These are phyloP conservation scores for Talaromyces sp. DNA, from an alignment of 2,329 filamentous ascomycete genomes.

Conservation along the genomic window DNA sequence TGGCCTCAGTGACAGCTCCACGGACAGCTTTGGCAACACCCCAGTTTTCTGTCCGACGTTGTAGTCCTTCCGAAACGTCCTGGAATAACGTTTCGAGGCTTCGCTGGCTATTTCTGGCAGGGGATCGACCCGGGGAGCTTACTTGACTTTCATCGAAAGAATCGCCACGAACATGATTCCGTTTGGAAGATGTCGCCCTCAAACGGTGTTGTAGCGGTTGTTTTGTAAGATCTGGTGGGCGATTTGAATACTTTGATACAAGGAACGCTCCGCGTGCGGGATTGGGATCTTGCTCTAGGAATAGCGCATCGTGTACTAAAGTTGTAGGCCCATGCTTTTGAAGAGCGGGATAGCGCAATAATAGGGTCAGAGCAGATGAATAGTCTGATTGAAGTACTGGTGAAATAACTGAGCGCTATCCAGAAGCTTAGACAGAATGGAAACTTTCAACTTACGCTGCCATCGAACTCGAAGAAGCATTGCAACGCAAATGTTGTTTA, in stretches of 20 bases:
- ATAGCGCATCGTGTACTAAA: conserved; percentile 79
- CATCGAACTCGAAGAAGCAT: conserved; percentile 92
- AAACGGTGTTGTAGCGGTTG: conserved; percentile 15
- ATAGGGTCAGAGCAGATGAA: conserved; percentile 72
- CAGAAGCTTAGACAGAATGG: background rate
- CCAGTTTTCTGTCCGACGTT: conserved; percentile 46
- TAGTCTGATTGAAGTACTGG: conserved; percentile 82
- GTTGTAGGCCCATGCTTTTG: conserved; percentile 64
- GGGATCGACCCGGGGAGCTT: conserved; percentile 32
- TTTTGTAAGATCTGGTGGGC: conserved; percentile 32
- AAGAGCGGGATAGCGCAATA: conserved; percentile 78
- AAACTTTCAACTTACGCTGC: conserved; percentile 60
- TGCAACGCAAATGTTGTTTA: conserved; percentile 87
- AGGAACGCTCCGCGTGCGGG: conserved; percentile 40
- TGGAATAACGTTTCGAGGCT: conserved; percentile 44
- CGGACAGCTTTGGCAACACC: conserved; percentile 46
- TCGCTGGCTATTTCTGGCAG: conserved; percentile 34
- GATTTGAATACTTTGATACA: conserved; percentile 45
- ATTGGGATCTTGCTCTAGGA: conserved; percentile 41
- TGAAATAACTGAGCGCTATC: background rate
- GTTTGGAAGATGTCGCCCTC: conserved; percentile 1
- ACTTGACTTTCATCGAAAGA: conserved; percentile 24
- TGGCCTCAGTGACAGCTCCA: conserved; percentile 44
- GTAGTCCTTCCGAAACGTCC: conserved; percentile 45
- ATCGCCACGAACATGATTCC: conserved; percentile 24